These are phyloP conservation scores for Ceriops decandra DNA, from an alignment of 345 rosid genomes.

Conservation along the genomic window DNA sequence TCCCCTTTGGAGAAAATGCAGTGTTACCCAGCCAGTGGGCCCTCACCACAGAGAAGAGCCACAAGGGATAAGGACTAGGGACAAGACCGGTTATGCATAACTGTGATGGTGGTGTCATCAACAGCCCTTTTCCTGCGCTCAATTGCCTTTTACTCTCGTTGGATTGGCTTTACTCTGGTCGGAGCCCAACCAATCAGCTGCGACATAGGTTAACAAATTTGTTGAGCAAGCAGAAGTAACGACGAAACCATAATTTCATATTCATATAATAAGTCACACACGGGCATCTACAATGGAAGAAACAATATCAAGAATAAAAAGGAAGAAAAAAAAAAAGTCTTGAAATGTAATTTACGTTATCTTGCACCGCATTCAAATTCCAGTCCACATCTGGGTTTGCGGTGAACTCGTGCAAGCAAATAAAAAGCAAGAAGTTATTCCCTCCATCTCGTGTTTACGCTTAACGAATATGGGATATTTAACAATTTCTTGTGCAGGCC, in stretches of 20 bases:
- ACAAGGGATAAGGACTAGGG: neutral
- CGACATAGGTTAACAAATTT: slow-evolving; percentile 18
- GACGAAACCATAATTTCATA: slow-evolving; percentile 2
- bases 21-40: neutral
- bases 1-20: neutral
- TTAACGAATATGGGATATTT: no score
- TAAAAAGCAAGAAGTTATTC: neutral
- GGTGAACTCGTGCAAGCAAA: neutral
- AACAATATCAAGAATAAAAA: no score
- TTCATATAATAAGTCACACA: no score
- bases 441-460: neutral
- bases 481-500: no score
- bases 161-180: slow-evolving; percentile 59
- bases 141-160: slow-evolving; percentile 92
- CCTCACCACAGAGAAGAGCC: neutral
- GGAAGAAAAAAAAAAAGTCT: no score
- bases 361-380: neutral
- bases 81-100: slow-evolving; percentile 23
- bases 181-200: slow-evolving; percentile 98
- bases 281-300: no score
- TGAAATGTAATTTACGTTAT: no score
- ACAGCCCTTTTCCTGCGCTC: slow-evolving; percentile 98
- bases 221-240: slow-evolving; percentile 9
- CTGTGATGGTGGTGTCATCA: slow-evolving; percentile 79
- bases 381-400: neutral